phyloP scores from a whole-genome alignment of 139 green algal genomes.

The Micractinium sp. region DNA sequence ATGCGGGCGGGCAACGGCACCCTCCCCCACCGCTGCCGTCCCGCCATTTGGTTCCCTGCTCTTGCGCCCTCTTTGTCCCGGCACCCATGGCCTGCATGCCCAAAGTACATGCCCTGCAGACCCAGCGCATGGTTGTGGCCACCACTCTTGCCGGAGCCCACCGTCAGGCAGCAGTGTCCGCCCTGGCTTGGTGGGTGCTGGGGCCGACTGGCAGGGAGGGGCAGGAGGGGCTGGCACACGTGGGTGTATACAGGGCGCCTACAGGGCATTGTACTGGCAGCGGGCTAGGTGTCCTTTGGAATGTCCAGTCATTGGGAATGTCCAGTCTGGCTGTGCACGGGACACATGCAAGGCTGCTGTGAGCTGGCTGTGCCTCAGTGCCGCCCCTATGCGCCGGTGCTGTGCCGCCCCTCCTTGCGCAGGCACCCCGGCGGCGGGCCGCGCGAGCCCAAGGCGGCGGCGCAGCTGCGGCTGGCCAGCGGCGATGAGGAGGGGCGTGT shows the following conservation, averaged over 20 bases:
- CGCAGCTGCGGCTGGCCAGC: conserved; percentile 68
- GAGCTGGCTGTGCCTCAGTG: too few relatives aligned
- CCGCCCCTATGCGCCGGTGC: too few relatives aligned
- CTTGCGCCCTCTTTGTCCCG: neutral
- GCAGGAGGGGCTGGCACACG: neutral
- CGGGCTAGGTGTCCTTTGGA: too few relatives aligned
- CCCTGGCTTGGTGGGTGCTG: conserved; percentile 70
- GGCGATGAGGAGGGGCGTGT: conserved; percentile 77
- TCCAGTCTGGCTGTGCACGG: neutral
- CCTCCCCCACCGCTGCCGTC: neutral
- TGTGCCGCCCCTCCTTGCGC: neutral
- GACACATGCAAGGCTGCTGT: neutral
- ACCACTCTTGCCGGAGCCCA: conserved; percentile 69
- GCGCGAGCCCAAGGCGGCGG: neutral
- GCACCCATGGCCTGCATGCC: neutral
- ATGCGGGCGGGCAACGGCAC: neutral
- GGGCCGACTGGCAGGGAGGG: neutral
- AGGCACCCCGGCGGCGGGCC: conserved; percentile 33
- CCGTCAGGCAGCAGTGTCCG: conserved; percentile 62
- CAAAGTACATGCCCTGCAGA: conserved; percentile 37
- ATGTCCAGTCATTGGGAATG: neutral
- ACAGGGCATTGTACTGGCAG: too few relatives aligned
- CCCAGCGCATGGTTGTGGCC: conserved; percentile 61
- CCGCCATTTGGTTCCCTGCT: neutral
- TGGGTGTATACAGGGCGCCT: too few relatives aligned